These are phyloP conservation scores for Diplodia corticola DNA, from an alignment of 2,329 filamentous ascomycete genomes.

Conservation along the genomic window DNA sequence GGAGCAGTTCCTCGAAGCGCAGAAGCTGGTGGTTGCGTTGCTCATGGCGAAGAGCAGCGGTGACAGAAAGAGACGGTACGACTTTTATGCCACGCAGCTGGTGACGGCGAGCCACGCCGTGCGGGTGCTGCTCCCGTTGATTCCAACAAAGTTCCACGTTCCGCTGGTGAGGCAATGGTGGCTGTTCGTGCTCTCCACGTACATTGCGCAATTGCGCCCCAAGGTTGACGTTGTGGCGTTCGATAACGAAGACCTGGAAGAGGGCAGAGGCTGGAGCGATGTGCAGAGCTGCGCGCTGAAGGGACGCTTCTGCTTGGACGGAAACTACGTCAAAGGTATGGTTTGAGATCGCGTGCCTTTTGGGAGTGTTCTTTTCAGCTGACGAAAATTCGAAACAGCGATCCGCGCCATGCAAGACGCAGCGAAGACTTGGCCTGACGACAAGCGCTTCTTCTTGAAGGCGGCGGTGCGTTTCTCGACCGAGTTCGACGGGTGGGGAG, in stretches of 20 bases:
- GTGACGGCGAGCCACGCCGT: slow-evolving; percentile 86
- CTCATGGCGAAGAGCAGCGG: slow-evolving; percentile 56
- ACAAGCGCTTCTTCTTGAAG: slow-evolving; percentile 64
- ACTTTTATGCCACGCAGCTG: slow-evolving; percentile 80
- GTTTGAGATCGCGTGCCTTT: slow-evolving; percentile 38
- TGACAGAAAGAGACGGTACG: slow-evolving; percentile 57
- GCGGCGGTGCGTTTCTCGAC: slow-evolving; percentile 72
- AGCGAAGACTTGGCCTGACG: slow-evolving; percentile 72
- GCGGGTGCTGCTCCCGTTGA: slow-evolving; percentile 75
- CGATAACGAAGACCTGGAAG: slow-evolving; percentile 52
- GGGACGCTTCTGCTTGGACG: slow-evolving; percentile 67
- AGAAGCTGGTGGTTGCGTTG: slow-evolving; percentile 56
- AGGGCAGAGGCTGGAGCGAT: slow-evolving; percentile 72
- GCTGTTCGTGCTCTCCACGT: slow-evolving; percentile 76
- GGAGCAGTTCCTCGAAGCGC: slow-evolving; percentile 73
- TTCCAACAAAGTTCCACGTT: slow-evolving; percentile 73
- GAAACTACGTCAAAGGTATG: slow-evolving; percentile 73
- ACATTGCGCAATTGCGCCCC: slow-evolving; percentile 73
- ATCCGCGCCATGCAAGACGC: slow-evolving; percentile 74
- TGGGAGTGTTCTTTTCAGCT: neutral
- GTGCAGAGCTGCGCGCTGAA: slow-evolving; percentile 70
- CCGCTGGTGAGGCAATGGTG: slow-evolving; percentile 83
- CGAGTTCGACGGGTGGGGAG: slow-evolving; percentile 70
- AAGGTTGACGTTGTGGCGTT: slow-evolving; percentile 66
- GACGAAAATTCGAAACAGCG: slow-evolving; percentile 44